Conservation (phyloP, 164 flowering plant genomes). For the Chloranthus sessilifolius region DNA sequence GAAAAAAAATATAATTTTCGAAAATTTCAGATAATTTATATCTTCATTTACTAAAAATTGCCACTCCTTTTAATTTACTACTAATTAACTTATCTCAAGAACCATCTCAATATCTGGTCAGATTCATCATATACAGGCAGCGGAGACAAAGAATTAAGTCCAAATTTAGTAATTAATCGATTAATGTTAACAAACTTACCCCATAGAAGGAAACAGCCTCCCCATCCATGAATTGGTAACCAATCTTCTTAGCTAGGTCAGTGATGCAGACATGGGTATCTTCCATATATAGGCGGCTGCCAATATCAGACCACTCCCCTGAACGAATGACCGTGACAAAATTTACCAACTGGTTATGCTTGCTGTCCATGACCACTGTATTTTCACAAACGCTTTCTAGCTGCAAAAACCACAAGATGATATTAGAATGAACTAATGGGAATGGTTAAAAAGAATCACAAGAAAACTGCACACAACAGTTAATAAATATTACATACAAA, state of each 20-base stretch:
- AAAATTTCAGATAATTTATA: too few species aligned
- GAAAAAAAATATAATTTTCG: too few species aligned
- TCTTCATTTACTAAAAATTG: too few species aligned
- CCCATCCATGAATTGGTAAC: conserved; percentile 26
- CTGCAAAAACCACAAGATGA: conserved; percentile 26
- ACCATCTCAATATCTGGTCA: too few species aligned
- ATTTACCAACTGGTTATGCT: conserved; percentile 19
- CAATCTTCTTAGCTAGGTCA: conserved; percentile 65
- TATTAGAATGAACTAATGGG: too few species aligned
- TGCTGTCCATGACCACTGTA: conserved; percentile 26
- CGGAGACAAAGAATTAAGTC: too few species aligned
- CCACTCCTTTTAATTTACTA: too few species aligned
- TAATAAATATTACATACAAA: too few species aligned
- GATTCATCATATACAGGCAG: too few species aligned
- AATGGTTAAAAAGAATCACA: neutral
- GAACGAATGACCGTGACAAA: conserved; percentile 66
- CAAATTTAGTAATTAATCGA: neutral
- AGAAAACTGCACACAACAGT: neutral
- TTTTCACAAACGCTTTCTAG: conserved; percentile 78
- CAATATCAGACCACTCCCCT: conserved; percentile 91
- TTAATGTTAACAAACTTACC: conserved; percentile 40
- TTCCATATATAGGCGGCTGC: conserved; percentile 72
- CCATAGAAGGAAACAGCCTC: conserved; percentile 82
- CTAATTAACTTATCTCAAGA: too few species aligned
- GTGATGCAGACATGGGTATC: conserved; percentile 84